Percentiles rank a stretch among this genome's conserved stretches.
These are phyloP conservation scores for Apiospora pterosperma DNA, from an alignment of 2,329 filamentous ascomycete species.

Conservation along the genomic window DNA sequence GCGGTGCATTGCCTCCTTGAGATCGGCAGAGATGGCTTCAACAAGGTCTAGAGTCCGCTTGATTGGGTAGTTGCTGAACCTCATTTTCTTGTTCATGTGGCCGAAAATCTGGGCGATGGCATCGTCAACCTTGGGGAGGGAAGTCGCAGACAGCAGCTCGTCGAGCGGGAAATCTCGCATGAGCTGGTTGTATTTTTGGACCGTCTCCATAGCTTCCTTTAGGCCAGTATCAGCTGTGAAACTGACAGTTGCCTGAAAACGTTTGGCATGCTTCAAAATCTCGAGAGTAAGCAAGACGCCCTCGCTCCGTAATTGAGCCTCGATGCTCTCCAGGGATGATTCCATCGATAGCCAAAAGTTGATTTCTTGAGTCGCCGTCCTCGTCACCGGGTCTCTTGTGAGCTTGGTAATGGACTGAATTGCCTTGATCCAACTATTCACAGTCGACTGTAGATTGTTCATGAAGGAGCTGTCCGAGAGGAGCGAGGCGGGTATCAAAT, in stretches of 20 bases:
- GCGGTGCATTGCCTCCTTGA: constrained; percentile 82
- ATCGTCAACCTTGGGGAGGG: constrained; percentile 82
- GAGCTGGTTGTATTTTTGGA: constrained; percentile 97
- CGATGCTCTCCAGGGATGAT: constrained; percentile 85
- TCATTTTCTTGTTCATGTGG: constrained; percentile 96
- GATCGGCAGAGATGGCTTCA: constrained; percentile 90
- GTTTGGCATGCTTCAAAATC: constrained; percentile 93
- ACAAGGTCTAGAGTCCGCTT: constrained; percentile 89
- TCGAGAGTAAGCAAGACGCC: constrained; percentile 90
- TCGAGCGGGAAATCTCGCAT: constrained; percentile 98
- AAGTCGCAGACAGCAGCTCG: constrained; percentile 88
- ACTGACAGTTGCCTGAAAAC: constrained; percentile 95
- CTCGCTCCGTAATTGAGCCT: constrained; percentile 81
- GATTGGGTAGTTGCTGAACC: constrained; percentile 94
- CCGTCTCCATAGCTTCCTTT: constrained; percentile 92
- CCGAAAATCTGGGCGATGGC: constrained; percentile 85
- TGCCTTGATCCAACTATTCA: constrained; percentile 98
- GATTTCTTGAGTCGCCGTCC: constrained; percentile 91
- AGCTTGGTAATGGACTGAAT: constrained; percentile 96
- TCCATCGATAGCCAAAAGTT: constrained; percentile 99
- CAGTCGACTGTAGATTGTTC: constrained; percentile 88
- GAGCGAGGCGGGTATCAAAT: constrained; percentile 72
- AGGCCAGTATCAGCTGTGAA: constrained; percentile 94
- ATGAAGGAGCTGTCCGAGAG: constrained; percentile 87
- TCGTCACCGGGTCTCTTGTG: constrained; percentile 73